Percentiles rank a stretch among this genome's conserved stretches.
Conservation (phyloP, 2,329 filamentous ascomycete genomes). For the Epichloe sylvatica region DNA sequence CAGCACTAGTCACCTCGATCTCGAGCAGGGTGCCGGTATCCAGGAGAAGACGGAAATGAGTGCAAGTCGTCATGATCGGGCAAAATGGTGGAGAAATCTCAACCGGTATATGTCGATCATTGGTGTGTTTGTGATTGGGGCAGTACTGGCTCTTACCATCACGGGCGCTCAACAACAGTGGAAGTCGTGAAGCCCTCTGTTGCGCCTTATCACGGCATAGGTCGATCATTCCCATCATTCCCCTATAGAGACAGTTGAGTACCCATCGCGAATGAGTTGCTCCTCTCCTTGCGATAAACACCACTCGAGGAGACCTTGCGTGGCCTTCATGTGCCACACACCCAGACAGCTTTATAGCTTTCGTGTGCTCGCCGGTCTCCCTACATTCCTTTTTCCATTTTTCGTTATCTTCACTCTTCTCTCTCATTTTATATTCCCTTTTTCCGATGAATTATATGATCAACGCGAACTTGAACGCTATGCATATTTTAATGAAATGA, state of each 20-base stretch:
- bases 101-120: conserved; percentile 45
- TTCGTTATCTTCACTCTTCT: neutral
- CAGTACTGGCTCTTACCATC: conserved; percentile 36
- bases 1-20: conserved; percentile 26
- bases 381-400: neutral
- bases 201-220: neutral
- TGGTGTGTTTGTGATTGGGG: conserved; percentile 39
- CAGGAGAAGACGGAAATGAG: conserved; percentile 27
- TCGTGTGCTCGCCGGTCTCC: no score
- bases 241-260: no score
- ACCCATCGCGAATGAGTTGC: neutral
- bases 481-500: neutral
- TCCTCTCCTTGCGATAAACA: neutral
- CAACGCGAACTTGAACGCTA: neutral
- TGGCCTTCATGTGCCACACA: no score
- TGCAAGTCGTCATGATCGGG: conserved; percentile 34
- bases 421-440: neutral
- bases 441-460: neutral
- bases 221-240: no score
- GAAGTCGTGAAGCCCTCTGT: conserved; percentile 13
- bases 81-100: conserved; percentile 45
- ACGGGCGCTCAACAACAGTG: conserved; percentile 40
- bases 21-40: conserved; percentile 21
- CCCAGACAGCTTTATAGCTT: neutral
- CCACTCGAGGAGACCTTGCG: neutral